Evolutionary conservation across 2,329 filamentous ascomycete species (phyloP), one percentile per base, ranked within the genome.

Genomic region (Phoma sp.): DNA sequence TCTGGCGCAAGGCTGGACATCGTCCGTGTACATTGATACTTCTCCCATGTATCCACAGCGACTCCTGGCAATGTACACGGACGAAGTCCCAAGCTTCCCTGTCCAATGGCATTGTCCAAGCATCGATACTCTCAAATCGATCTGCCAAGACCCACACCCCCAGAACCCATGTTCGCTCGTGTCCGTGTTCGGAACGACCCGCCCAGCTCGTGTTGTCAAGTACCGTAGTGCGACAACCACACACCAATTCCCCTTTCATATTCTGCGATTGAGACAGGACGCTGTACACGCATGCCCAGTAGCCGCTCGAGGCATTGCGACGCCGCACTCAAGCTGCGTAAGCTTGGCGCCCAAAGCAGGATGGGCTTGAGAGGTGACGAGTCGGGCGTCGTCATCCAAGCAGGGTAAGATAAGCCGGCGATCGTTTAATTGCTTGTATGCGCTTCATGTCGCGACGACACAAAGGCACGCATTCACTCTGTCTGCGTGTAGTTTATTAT

Each of bases 361-460:
- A 20, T 29, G 30, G 48, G 15, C 14, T 23, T 28, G 20, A 14
- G 3, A 20, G 38, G 43, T 47, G 43, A 53, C 43, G 50, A 53
- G 26, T 32, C 51, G 4, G 17, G 51, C 45, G 15, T 54, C 51
- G 48, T 52, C 48, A 52, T 45, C 48, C 12, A 20, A 10, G 30
- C 33, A 23, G 17, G 42, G 42, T 26, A 28, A 34, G 34, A 33
- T 20, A 23, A 25, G 34, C 45, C 28, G 29, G 20, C 11, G 10
- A 28, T 30, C 33, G 15, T 47, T 11, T 26, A 21, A 4, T 5
- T 2, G 38, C n/a, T 17, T n/a, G 21, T 40, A 5, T 28, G 25
- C 23, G 5, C 25, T 17, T 11, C 43, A 25, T 30, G 26, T 21
- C 30, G 26, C 43, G 33, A 38, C 34, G 10, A 28, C 32, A 15